These are phyloP conservation scores for Camellia granthamiana DNA, from an alignment of 148 eudicot species.

Conservation along the genomic window DNA sequence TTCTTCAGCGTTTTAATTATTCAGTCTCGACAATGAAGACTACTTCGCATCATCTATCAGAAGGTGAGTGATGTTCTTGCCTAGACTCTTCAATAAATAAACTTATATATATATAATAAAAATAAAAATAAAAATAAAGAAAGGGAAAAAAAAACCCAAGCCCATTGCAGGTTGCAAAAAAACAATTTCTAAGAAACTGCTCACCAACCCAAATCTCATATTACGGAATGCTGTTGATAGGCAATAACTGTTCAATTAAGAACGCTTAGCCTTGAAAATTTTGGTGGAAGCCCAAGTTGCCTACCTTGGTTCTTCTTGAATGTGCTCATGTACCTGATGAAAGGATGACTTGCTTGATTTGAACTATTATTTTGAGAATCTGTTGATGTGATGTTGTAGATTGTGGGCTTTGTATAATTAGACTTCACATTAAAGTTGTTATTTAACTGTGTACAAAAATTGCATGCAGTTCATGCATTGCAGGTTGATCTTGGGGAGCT, in stretches of 20 bases:
- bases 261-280: background rate
- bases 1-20: conserved; percentile 78
- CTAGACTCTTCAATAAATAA: background rate
- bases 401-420: no score
- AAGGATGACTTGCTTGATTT: no score
- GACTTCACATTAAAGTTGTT: background rate
- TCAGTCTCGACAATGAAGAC: conserved; percentile 82
- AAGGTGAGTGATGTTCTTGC: conserved; percentile 44
- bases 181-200: background rate
- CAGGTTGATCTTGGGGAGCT: conserved; percentile 81
- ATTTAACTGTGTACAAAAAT: background rate
- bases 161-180: background rate
- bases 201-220: background rate
- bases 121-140: no score
- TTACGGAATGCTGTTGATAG: background rate
- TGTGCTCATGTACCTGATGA: no score
- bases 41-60: conserved; percentile 70
- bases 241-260: background rate
- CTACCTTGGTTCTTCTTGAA: no score
- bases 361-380: no score
- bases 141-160: background rate
- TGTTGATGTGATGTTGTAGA: no score
- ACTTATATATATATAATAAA: background rate
- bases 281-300: no score
- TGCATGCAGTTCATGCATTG: conserved; percentile 59